phyloP scores from a whole-genome alignment of 345 rosid species.

The Melaleuca quinquenervia region DNA sequence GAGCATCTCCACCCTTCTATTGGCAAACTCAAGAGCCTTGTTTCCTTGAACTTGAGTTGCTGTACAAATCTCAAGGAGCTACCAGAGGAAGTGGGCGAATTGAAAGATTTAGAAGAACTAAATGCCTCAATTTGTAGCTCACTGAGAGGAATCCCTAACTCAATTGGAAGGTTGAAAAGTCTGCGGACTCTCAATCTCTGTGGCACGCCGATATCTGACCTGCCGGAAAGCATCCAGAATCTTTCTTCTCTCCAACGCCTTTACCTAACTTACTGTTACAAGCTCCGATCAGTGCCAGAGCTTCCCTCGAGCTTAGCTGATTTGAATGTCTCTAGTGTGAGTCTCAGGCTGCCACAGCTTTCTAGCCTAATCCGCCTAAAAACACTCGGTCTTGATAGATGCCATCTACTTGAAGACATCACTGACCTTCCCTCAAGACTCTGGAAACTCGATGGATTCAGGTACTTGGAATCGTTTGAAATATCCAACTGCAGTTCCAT shows the following conservation, averaged over 20 bases:
- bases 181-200: not conserved
- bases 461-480: not conserved
- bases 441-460: not conserved
- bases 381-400: not conserved
- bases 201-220: too few species aligned
- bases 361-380: not conserved
- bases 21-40: too few species aligned
- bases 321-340: too few species aligned
- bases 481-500: not conserved
- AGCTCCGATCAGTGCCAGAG: not conserved
- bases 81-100: too few species aligned
- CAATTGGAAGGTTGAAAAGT: too few species aligned
- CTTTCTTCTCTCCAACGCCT: not conserved
- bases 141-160: too few species aligned
- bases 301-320: not conserved
- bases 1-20: too few species aligned
- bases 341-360: not conserved
- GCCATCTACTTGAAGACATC: not conserved
- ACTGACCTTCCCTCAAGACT: accelerated
- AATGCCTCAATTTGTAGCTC: too few species aligned
- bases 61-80: too few species aligned
- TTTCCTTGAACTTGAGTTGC: too few species aligned
- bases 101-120: too few species aligned
- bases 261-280: accelerated
- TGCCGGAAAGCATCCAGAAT: too few species aligned